phyloP scores from a whole-genome alignment of 176 grass and related monocot genomes.

The Zoysia japonica region DNA sequence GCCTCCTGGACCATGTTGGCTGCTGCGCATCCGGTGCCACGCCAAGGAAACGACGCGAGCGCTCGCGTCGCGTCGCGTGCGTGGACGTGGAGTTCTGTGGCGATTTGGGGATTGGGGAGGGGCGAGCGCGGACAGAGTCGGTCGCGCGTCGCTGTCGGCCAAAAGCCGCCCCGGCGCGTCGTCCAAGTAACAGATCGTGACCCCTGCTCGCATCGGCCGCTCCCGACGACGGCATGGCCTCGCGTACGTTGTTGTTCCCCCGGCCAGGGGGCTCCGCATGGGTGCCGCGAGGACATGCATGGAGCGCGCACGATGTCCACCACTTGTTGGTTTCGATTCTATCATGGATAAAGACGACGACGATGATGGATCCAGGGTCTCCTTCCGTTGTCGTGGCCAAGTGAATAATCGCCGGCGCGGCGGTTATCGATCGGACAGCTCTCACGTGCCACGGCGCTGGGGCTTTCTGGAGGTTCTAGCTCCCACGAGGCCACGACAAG shows the following conservation, averaged over 20 bases:
- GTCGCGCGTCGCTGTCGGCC: slow-evolving; percentile 36
- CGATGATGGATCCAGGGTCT: no score
- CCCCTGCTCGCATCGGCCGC: not conserved
- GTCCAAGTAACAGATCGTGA: not conserved
- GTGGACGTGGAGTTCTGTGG: not conserved
- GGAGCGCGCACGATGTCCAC: no score
- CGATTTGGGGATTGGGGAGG: no score
- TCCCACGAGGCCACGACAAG: not conserved
- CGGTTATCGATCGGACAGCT: not conserved
- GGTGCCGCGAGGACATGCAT: no score
- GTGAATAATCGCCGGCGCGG: not conserved
- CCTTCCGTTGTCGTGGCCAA: no score
- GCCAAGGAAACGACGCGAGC: no score
- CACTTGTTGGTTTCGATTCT: no score
- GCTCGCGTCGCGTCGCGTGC: not conserved
- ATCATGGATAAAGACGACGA: no score
- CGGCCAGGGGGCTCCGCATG: not conserved
- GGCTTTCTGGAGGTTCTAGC: not conserved
- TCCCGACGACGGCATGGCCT: no score
- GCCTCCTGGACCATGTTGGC: no score
- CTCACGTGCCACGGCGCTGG: not conserved
- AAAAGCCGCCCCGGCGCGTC: slow-evolving; percentile 11
- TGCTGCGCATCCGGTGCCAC: no score
- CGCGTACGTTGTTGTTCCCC: not conserved
- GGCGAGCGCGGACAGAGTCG: slow-evolving; percentile 21